Evolutionary conservation across 495 filamentous ascomycete species (phyloP).

Genomic region (Elasticomyces elasticus): DNA sequence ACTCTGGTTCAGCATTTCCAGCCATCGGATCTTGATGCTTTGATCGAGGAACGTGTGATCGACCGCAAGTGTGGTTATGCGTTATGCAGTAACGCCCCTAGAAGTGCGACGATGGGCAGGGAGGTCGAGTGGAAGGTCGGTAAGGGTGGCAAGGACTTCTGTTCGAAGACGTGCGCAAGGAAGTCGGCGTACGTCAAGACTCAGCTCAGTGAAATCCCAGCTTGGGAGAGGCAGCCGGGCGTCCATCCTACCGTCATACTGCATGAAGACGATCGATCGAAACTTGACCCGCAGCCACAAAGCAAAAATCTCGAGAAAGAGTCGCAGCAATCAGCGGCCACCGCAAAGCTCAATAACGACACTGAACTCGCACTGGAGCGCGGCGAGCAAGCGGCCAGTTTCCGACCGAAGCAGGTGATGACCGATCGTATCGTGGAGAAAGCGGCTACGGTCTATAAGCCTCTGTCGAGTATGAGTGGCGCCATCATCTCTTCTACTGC

Average conservation of each 20-base stretch:
- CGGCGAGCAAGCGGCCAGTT: slow-evolving; percentile 33
- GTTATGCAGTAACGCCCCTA: slow-evolving; percentile 55
- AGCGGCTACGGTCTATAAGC: not conserved
- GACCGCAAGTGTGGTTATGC: slow-evolving; percentile 70
- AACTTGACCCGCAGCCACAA: no score
- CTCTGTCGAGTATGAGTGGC: not conserved
- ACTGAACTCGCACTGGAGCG: slow-evolving; percentile 44
- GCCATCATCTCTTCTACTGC: slow-evolving; percentile 1
- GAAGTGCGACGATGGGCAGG: slow-evolving; percentile 53
- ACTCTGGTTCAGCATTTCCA: slow-evolving; percentile 57
- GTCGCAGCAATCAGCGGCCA: not conserved
- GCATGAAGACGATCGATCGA: slow-evolving; percentile 23
- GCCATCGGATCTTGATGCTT: slow-evolving; percentile 72
- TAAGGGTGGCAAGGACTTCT: slow-evolving; percentile 30
- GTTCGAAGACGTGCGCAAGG: slow-evolving; percentile 65
- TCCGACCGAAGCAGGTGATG: slow-evolving; percentile 23
- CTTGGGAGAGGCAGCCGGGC: slow-evolving; percentile 50
- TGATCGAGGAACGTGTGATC: slow-evolving; percentile 79
- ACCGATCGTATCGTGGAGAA: slow-evolving; percentile 44
- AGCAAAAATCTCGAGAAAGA: no score
- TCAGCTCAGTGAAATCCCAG: slow-evolving; percentile 68
- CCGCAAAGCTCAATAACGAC: slow-evolving; percentile 7
- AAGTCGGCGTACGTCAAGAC: slow-evolving; percentile 74
- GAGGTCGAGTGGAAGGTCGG: slow-evolving; percentile 62
- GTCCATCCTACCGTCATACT: slow-evolving; percentile 12